Evolutionary conservation across 2,329 filamentous ascomycete species (phyloP).

Genomic region (Alternaria sp.): DNA sequence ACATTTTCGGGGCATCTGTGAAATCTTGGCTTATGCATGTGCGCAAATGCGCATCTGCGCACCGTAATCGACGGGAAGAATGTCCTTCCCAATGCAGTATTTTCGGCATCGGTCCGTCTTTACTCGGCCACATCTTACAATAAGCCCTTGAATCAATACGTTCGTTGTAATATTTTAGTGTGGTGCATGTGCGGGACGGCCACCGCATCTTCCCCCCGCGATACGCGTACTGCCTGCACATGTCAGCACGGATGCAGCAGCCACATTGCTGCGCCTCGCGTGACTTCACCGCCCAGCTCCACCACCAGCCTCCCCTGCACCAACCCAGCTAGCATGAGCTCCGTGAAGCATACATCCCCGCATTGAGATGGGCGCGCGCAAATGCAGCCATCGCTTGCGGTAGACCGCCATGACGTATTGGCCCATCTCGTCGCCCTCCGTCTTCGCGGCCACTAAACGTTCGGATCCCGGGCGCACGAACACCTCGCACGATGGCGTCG

Average conservation of each 20-base stretch:
- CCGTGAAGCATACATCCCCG: slow-evolving; percentile 27
- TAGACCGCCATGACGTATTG: slow-evolving; percentile 76
- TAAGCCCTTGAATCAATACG: not conserved
- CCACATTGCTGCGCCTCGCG: slow-evolving; percentile 23
- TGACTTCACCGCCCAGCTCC: slow-evolving; percentile 21
- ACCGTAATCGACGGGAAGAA: slow-evolving; percentile 4
- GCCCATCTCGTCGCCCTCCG: slow-evolving; percentile 83
- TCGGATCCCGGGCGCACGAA: slow-evolving; percentile 61
- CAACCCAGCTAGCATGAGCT: slow-evolving; percentile 30
- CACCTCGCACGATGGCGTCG: slow-evolving; percentile 66
- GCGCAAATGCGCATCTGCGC: slow-evolving; percentile 16
- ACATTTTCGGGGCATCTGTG: not conserved
- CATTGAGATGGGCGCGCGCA: slow-evolving; percentile 44
- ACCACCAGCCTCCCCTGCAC: slow-evolving; percentile 35
- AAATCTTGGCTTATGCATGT: not conserved
- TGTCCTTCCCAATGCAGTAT: slow-evolving; percentile 5
- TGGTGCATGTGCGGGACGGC: not conserved
- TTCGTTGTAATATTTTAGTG: not conserved
- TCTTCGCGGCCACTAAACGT: slow-evolving; percentile 78
- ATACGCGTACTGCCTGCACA: not conserved
- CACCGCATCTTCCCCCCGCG: not conserved
- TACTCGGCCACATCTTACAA: not conserved
- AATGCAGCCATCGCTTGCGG: slow-evolving; percentile 45
- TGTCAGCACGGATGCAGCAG: slow-evolving; percentile 14
- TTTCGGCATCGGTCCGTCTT: not conserved